Conservation (phyloP, 2,329 filamentous ascomycete genomes). For the Phyllosticta citribraziliensis region DNA sequence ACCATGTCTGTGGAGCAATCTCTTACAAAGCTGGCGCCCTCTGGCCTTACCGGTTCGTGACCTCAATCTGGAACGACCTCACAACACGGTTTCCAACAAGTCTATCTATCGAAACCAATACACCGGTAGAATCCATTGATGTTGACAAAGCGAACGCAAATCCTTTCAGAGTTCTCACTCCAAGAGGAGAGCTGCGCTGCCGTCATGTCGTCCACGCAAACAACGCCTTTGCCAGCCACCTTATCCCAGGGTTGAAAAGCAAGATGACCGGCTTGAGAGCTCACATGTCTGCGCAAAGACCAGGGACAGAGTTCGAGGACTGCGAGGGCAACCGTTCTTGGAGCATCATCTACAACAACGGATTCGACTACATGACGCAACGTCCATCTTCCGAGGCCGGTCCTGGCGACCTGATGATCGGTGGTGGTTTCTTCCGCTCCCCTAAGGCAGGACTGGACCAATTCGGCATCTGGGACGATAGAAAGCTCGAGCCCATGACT, state of each 20-base stretch:
- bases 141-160: background rate
- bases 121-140: slow-evolving; percentile 1
- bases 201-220: slow-evolving; percentile 19
- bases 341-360: slow-evolving; percentile 15
- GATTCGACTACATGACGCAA: slow-evolving; percentile 9
- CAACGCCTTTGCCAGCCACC: slow-evolving; percentile 20
- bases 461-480: slow-evolving; percentile 29
- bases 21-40: background rate
- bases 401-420: slow-evolving; percentile 32
- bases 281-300: slow-evolving; percentile 7
- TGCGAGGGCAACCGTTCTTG: slow-evolving; percentile 14
- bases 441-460: slow-evolving; percentile 13
- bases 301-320: background rate
- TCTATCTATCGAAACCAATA: slow-evolving; percentile 3
- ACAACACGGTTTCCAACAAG: background rate
- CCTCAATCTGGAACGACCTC: background rate
- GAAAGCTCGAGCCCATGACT: slow-evolving; percentile 8
- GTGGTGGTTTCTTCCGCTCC: slow-evolving; percentile 35
- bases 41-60: slow-evolving; percentile 6
- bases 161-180: slow-evolving; percentile 4
- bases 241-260: slow-evolving; percentile 17
- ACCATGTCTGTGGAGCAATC: slow-evolving; percentile 4
- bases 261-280: slow-evolving; percentile 7
- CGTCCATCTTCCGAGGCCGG: slow-evolving; percentile 32
- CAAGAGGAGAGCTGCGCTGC: background rate